A percentile compares a stretch with the other conserved stretches of the same genome.
Evolutionary conservation across 768 basidiomycete species (phyloP).

Genomic region (Termitomyces titanicus): DNA sequence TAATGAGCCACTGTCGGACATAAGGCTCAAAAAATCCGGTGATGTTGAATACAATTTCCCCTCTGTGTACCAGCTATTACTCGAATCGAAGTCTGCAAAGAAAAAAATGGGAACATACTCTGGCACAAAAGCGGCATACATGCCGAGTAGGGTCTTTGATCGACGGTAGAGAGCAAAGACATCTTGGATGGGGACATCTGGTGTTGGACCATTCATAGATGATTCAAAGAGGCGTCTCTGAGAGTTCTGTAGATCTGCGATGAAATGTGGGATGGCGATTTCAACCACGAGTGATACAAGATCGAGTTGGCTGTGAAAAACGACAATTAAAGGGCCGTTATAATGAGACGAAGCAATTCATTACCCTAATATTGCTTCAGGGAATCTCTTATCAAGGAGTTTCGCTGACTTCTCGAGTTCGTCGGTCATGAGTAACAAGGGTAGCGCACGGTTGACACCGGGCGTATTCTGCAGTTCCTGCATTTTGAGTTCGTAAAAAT

Average conservation of each 20-base stretch:
- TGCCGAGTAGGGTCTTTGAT: slow-evolving; percentile 67
- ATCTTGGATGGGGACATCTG: slow-evolving; percentile 86
- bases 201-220: slow-evolving; percentile 83
- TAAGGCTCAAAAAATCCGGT: slow-evolving; percentile 82
- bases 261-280: slow-evolving; percentile 58
- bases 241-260: slow-evolving; percentile 63
- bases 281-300: slow-evolving; percentile 74
- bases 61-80: slow-evolving; percentile 33
- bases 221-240: slow-evolving; percentile 77
- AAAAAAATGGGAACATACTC: slow-evolving; percentile 44
- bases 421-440: slow-evolving; percentile 78
- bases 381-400: slow-evolving; percentile 81
- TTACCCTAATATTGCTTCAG: slow-evolving; percentile 77
- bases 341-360: slow-evolving; percentile 15
- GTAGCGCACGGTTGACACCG: slow-evolving; percentile 79
- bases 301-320: slow-evolving; percentile 55
- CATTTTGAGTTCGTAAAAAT: slow-evolving; percentile 62
- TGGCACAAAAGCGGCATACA: slow-evolving; percentile 79
- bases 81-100: background rate
- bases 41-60: slow-evolving; percentile 62
- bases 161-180: slow-evolving; percentile 84
- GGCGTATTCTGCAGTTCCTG: slow-evolving; percentile 62
- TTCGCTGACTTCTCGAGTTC: slow-evolving; percentile 89
- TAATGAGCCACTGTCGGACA: slow-evolving; percentile 84
- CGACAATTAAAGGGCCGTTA: slow-evolving; percentile 1